These are phyloP conservation scores for Melocanna baccifera DNA, from an alignment of 176 grass and related monocot genomes.

Conservation along the genomic window DNA sequence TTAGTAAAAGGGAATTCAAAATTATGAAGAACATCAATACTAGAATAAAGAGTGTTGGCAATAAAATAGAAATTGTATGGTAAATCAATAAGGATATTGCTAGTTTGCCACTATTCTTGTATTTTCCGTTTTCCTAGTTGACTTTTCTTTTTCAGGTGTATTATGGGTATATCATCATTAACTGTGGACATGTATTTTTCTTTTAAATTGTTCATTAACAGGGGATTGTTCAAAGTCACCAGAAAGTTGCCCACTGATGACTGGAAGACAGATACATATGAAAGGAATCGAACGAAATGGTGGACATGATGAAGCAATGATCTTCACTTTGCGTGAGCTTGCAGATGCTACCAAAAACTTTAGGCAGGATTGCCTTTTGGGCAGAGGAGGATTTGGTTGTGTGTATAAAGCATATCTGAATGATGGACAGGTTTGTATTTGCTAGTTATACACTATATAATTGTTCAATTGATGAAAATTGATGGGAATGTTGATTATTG, in stretches of 20 bases:
- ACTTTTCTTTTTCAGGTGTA: background rate
- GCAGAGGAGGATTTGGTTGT: conserved; percentile 64
- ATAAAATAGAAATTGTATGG: background rate
- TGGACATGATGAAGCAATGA: conserved; percentile 29
- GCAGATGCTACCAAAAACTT: conserved; percentile 58
- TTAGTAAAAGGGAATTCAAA: conserved; percentile 6
- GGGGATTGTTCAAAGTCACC: conserved; percentile 18
- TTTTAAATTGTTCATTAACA: conserved; percentile 21
- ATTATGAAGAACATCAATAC: background rate
- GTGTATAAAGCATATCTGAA: conserved; percentile 60
- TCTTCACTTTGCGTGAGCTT: conserved; percentile 60
- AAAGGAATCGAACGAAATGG: conserved; percentile 10
- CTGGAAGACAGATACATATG: background rate
- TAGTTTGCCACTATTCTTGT: background rate
- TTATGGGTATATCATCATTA: background rate
- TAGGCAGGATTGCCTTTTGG: conserved; percentile 48
- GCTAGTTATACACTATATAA: background rate
- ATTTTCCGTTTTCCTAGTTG: background rate
- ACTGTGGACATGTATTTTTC: background rate
- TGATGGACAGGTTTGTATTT: conserved; percentile 46
- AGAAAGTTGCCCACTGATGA: conserved; percentile 38
- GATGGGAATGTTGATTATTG: background rate
- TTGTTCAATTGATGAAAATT: background rate
- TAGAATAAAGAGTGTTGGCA: background rate
- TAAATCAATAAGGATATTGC: background rate